Evolutionary conservation across 106 monocot genomes (phyloP), one percentile per base, ranked within the genome.

Genomic region (Alisma plantagoaquatica): DNA sequence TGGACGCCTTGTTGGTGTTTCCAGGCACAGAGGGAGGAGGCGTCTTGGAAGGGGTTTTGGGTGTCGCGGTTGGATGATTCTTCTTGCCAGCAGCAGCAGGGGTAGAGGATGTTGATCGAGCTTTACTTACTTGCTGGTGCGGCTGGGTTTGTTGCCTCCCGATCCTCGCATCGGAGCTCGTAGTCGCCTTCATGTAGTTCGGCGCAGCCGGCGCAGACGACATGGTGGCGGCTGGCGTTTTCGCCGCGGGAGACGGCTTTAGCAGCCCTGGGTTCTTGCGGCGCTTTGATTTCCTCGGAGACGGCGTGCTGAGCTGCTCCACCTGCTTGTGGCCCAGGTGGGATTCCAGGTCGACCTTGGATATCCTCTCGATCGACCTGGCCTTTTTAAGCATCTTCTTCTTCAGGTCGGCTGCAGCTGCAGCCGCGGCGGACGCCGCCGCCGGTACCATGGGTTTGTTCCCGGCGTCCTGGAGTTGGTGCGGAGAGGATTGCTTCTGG

Each of bases 161-260:
- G 65, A 59, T 79, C 67, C 65, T 73, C 2, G 73, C 59, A 53
- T 63, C 80, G 1, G 67, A 80, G 49, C 73, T 59, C 33, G 25
- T 70, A 23, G 86, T 86, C 32, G 73, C 53, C 57, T 68, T 80
- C 80, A 86, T 80, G 44, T 74, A 86, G 18, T 76, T 77, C 0
- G 76, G 78, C 41, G 26, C n/a, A n/a, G n/a, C n/a, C n/a, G n/a
- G n/a, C n/a, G n/a, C n/a, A 21, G 0, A 11, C 15, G 14, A 10
- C 46, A 21, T 18, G 6, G 49, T 17, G 26, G 5, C 21, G 17
- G 2, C 43, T 16, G 1, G 19, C 10, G 10, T 21, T 16, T 12
- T n/a, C 18, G 31, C 0, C 35, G 35, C 9, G 14, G 35, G 35
- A 6, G 14, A 14, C 35, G 6, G 35, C 35, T 38, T 38, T 14